Evolutionary conservation across 352 stramenopile species (phyloP).

Genomic region (Stephanocyclus meneghinianus): DNA sequence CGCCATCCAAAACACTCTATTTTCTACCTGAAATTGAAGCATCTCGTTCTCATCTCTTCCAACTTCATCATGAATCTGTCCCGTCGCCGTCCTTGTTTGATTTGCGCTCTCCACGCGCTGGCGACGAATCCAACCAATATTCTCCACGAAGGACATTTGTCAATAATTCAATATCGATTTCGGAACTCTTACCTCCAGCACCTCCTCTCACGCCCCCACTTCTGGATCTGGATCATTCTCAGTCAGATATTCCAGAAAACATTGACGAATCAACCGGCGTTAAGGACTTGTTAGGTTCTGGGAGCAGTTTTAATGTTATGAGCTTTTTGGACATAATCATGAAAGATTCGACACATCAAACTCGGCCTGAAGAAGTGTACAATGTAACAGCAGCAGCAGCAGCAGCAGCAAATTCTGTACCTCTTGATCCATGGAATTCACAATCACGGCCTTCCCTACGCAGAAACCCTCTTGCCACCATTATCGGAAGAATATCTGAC

Average conservation of each 20-base stretch:
- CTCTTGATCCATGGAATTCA: constrained; percentile 63
- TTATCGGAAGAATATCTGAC: constrained; percentile 27
- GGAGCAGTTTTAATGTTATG: constrained; percentile 78
- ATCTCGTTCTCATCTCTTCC: constrained; percentile 16
- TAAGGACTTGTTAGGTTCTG: constrained; percentile 40
- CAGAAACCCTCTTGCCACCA: constrained; percentile 36
- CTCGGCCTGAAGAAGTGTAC: not conserved
- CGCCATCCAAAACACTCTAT: constrained; percentile 18
- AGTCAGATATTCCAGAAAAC: constrained; percentile 12
- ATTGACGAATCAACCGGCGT: constrained; percentile 25
- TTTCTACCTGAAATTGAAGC: constrained; percentile 24
- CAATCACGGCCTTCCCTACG: not conserved
- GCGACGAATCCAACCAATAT: not conserved
- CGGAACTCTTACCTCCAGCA: constrained; percentile 23
- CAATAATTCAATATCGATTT: constrained; percentile 20
- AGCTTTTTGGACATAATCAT: constrained; percentile 81
- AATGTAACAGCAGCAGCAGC: not conserved
- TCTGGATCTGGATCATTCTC: constrained; percentile 11
- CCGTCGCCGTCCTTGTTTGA: constrained; percentile 8
- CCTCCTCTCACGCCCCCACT: constrained; percentile 39
- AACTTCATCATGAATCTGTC: constrained; percentile 27
- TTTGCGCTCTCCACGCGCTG: constrained; percentile 16
- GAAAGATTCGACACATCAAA: constrained; percentile 49
- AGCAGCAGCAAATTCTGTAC: constrained; percentile 16
- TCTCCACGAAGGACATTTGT: constrained; percentile 11